Base-by-base conservation (phyloP, 208 protist genomes). In the Naegleria lovaniensis region DNA sequence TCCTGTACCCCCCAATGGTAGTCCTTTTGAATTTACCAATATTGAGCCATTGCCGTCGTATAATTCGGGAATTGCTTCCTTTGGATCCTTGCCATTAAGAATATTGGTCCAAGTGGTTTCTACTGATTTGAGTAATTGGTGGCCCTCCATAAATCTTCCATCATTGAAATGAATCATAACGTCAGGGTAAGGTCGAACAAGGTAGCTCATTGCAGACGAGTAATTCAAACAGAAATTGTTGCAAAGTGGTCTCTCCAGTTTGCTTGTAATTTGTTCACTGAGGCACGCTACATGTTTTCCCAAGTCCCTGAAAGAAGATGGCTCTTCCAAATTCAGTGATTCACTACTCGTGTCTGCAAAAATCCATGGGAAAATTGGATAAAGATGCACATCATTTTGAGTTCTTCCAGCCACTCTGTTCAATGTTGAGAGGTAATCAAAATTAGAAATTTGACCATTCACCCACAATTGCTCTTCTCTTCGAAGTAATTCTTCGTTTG, bases 341-440 rank as follows among this genome's bases (percentile, higher is more conserved):
- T 41, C 40, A 0, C 92, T 94, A 0, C 92, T 94, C 92, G 98
- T 98, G 91, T 98, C 96, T 0, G 86, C 11, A 0, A 98, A 85
- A 25, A 99, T 94, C 97, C 97, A 98, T 2, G 97, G 97, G 15
- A 98, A 96, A 13, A 99, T 96, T 0, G 97, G 97, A 84, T 98
- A 97, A 92, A 96, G 94, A 33, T 93, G 93, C 0, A 97, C 29
- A 90, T 96, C 94, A 58, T 95, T 96, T 16, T 93, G 92, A 1
- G 92, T 93, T 29, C 95, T 79, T 36, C 93, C 95, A 16, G 94
- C 94, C 22, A 91, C 36, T 51, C 52, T 88, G 88, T 97, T 97
- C 0, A 96, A 86, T 39, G 92, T 92, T 67, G 95, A 79, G 9
- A 97, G 51, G 75, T 96, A 96, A 33, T 96, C 94, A 87, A 91